These are phyloP conservation scores for Mortierella sp. DNA, from an alignment of 371 early-diverging fungal species.

Conservation along the genomic window DNA sequence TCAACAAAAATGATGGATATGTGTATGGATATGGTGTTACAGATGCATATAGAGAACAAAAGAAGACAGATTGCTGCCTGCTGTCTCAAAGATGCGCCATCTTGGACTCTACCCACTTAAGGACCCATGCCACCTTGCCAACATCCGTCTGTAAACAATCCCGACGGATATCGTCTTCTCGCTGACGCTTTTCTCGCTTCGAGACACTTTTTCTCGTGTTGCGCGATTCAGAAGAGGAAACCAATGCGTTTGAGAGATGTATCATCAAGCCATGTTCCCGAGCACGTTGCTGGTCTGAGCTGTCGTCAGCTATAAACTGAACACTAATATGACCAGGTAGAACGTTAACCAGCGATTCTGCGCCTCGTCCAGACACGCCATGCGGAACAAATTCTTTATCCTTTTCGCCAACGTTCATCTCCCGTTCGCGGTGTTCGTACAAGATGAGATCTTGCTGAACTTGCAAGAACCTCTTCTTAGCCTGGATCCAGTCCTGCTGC, in stretches of 20 bases:
- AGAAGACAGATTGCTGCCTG: background rate
- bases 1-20: too few relatives aligned
- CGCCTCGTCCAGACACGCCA: too few relatives aligned
- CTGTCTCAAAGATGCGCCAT: too few relatives aligned
- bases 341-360: constrained; percentile 28
- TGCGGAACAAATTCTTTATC: background rate
- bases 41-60: too few relatives aligned
- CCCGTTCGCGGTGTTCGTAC: constrained; percentile 4
- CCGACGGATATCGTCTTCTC: too few relatives aligned
- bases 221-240: too few relatives aligned
- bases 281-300: constrained; percentile 23
- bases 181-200: too few relatives aligned
- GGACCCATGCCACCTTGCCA: constrained; percentile 34
- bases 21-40: too few relatives aligned
- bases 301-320: background rate
- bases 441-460: constrained; percentile 29
- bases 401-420: background rate
- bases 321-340: constrained; percentile 6
- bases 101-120: constrained; percentile 39
- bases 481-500: constrained; percentile 25
- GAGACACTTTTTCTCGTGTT: too few relatives aligned
- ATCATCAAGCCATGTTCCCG: constrained; percentile 38
- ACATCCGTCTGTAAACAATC: constrained; percentile 29
- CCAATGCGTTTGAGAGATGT: constrained; percentile 10
- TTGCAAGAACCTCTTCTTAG: constrained; percentile 30